phyloP scores from a whole-genome alignment of 176 grass and related monocot species.

The Dactylis glomerata region DNA sequence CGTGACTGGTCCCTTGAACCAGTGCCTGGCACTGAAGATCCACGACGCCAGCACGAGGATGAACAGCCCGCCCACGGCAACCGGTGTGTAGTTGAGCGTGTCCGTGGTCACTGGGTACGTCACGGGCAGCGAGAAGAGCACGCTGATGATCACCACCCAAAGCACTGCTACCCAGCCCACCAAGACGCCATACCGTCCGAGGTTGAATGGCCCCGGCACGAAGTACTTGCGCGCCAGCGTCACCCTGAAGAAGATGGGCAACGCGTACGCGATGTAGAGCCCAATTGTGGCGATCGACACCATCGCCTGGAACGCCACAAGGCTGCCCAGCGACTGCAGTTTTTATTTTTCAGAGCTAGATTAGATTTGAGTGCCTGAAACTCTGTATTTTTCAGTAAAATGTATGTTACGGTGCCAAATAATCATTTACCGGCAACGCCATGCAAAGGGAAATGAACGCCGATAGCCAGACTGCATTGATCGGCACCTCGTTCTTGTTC shows the following conservation, averaged over 20 bases:
- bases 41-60: slow-evolving; percentile 47
- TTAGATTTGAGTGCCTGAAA: background rate
- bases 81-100: slow-evolving; percentile 77
- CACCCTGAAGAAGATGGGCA: slow-evolving; percentile 85
- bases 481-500: slow-evolving; percentile 72
- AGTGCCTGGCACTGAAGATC: slow-evolving; percentile 64
- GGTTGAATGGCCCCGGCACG: slow-evolving; percentile 70
- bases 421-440: slow-evolving; percentile 86
- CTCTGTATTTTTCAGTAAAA: background rate
- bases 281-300: slow-evolving; percentile 92
- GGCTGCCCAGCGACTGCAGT: slow-evolving; percentile 76
- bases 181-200: slow-evolving; percentile 57
- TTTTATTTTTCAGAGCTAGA: background rate
- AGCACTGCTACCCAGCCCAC: slow-evolving; percentile 82
- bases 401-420: too few species aligned
- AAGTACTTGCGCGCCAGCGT: slow-evolving; percentile 75
- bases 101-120: slow-evolving; percentile 79
- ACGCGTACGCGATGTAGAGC: slow-evolving; percentile 81
- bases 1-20: slow-evolving; percentile 76
- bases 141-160: slow-evolving; percentile 94
- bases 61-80: slow-evolving; percentile 67
- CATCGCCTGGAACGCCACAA: slow-evolving; percentile 99
- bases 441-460: slow-evolving; percentile 66
- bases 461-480: slow-evolving; percentile 94
- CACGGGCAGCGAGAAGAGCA: slow-evolving; percentile 87